Percentiles rank a stretch among this genome's conserved stretches.
phyloP scores from a whole-genome alignment of 306 rosid genomes.

The Inga laurina region DNA sequence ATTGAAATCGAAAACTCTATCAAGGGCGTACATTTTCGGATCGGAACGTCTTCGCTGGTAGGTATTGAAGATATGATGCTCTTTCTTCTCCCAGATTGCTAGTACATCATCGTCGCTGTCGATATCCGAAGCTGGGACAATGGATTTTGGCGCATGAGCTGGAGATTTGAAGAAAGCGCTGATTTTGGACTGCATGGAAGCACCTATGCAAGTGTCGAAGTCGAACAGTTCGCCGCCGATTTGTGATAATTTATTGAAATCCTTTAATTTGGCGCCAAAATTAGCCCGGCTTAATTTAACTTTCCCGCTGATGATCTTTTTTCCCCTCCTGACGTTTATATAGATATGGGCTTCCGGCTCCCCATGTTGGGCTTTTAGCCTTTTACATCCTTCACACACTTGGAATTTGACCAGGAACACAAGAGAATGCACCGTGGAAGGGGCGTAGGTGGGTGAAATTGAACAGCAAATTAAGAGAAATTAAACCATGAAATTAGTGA shows the following conservation, averaged over 20 bases:
- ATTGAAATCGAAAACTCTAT: neutral
- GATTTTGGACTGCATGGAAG: constrained; percentile 68
- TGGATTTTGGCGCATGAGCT: constrained; percentile 24
- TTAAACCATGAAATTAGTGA: too few species aligned
- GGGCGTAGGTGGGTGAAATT: too few species aligned
- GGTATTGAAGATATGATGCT: constrained; percentile 45
- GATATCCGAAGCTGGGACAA: constrained; percentile 17
- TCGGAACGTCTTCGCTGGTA: constrained; percentile 51
- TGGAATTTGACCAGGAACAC: too few species aligned
- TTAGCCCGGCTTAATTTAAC: neutral
- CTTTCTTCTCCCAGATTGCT: constrained; percentile 61
- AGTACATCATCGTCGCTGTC: constrained; percentile 35
- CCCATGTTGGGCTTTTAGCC: too few species aligned
- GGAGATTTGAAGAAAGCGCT: constrained; percentile 64
- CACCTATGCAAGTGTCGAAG: neutral
- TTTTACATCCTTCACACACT: too few species aligned
- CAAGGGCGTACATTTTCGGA: constrained; percentile 33
- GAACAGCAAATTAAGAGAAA: too few species aligned
- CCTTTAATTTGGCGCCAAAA: constrained; percentile 10
- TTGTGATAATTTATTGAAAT: neutral
- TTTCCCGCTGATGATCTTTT: neutral
- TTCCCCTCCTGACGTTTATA: neutral
- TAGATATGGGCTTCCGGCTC: too few species aligned
- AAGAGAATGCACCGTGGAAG: too few species aligned
- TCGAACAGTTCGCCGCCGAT: neutral